Evolutionary conservation across 805 yeast species (phyloP), one percentile per base, ranked within the genome.

Genomic region (Starmerella apis): DNA sequence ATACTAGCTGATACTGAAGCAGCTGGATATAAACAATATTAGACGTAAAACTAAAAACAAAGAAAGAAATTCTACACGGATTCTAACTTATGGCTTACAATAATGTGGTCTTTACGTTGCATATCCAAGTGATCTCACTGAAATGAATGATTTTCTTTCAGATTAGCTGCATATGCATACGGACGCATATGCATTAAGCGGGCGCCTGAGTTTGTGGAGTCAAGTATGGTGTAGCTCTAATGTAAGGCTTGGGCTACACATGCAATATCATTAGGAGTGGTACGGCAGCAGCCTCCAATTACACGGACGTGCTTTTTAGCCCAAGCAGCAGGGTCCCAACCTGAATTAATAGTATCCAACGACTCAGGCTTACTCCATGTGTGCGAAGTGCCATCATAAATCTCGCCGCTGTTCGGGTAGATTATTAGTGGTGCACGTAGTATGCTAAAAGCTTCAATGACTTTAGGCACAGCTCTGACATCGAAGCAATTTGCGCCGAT

Each of bases 391-490:
- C 73, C 75, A 57, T 79, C 78, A 60, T 80, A 81, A 8, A 69
- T 62, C 59, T 80, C 86, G 1, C 92, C 92, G 41, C 84, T 77
- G 64, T 85, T 85, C 9, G 94, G 94, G 62, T 83, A 84, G 2
- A 78, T 72, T 3, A 81, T 62, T 25, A 81, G 59, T 3, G 78
- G 76, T 47, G 56, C 51, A 18, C 56, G 47, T 41, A 54, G 37
- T 0, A 51, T 42, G 41, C 58, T 53, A 46, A 77, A 58, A 18
- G 59, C 65, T 18, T 56, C 49, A 19, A 80, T 59, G 48, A 79
- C 73, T 1, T 58, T 61, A 0, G 65, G 53, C 0, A 81, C 73
- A 16, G 60, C 57, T 11, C 64, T 59, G 46, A 71, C 71, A 20
- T 76, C 72, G 37, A 81, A 75, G 63, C 94, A 85, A 59, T 85